Conservation (phyloP, 116 monocot species). For the Zostera marina region DNA sequence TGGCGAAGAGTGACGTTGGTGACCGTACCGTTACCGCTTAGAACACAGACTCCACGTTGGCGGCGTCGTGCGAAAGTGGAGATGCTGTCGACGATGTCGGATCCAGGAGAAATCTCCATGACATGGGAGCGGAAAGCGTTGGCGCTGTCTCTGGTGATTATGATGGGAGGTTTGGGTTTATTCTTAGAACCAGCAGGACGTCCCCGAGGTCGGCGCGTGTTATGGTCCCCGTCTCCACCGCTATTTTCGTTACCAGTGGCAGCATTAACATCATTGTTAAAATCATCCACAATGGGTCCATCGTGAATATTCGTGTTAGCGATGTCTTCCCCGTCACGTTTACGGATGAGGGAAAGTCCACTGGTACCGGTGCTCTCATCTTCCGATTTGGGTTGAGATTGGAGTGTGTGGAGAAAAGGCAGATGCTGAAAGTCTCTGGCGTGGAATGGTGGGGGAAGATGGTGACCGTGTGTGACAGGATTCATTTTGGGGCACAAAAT, state of each 20-base stretch:
- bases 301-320: not conserved
- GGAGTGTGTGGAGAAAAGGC: conserved; percentile 14
- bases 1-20: conserved; percentile 59
- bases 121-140: conserved; percentile 38
- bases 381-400: conserved; percentile 19
- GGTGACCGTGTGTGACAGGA: conserved; percentile 7
- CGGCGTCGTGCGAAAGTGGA: conserved; percentile 39
- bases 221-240: conserved; percentile 14
- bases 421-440: conserved; percentile 27
- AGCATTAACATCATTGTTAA: not conserved
- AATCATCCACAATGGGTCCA: conserved; percentile 5
- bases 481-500: not conserved
- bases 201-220: conserved; percentile 39
- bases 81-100: conserved; percentile 53
- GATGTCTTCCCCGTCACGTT: conserved; percentile 11
- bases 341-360: not conserved
- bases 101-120: conserved; percentile 48
- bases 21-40: conserved; percentile 51
- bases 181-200: conserved; percentile 75
- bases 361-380: conserved; percentile 11
- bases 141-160: conserved; percentile 41
- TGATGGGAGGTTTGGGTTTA: conserved; percentile 77
- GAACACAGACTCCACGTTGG: conserved; percentile 50
- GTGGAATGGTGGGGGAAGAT: conserved; percentile 26
- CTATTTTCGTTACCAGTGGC: not conserved